A percentile compares a stretch with the other conserved stretches of the same genome.
phyloP scores from a whole-genome alignment of 352 stramenopile species.

The Blastocystis sp. region DNA sequence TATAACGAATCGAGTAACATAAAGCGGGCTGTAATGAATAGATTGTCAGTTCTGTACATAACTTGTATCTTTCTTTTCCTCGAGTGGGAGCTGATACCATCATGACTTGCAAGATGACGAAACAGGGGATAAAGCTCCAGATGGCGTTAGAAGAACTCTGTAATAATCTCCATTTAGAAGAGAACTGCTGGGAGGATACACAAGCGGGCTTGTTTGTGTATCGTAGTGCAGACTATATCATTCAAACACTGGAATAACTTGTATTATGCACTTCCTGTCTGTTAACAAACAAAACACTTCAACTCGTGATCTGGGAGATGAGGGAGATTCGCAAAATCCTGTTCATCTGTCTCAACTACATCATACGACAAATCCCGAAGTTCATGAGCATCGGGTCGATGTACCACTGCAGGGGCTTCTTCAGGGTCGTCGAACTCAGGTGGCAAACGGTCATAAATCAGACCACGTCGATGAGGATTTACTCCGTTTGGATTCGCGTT shows the following conservation, averaged over 20 bases:
- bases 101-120: neutral
- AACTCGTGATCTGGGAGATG: neutral
- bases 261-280: neutral
- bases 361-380: constrained; percentile 35
- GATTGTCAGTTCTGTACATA: neutral
- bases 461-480: constrained; percentile 40
- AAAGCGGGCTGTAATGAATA: neutral
- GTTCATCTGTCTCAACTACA: constrained; percentile 10
- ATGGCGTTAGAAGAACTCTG: neutral
- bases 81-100: neutral
- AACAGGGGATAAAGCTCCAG: too few species aligned
- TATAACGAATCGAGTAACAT: neutral
- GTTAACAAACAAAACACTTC: neutral
- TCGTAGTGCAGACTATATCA: neutral
- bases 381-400: neutral
- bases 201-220: neutral
- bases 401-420: constrained; percentile 6
- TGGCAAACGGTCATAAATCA: constrained; percentile 54
- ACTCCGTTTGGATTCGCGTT: constrained; percentile 6
- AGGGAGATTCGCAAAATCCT: constrained; percentile 11
- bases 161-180: neutral
- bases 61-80: neutral
- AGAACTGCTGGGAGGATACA: neutral
- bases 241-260: neutral
- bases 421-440: constrained; percentile 28